A percentile compares a stretch with the other conserved stretches of the same genome.
Conservation (phyloP, 129 eudicot genomes). For the Saussurea involucrata region DNA sequence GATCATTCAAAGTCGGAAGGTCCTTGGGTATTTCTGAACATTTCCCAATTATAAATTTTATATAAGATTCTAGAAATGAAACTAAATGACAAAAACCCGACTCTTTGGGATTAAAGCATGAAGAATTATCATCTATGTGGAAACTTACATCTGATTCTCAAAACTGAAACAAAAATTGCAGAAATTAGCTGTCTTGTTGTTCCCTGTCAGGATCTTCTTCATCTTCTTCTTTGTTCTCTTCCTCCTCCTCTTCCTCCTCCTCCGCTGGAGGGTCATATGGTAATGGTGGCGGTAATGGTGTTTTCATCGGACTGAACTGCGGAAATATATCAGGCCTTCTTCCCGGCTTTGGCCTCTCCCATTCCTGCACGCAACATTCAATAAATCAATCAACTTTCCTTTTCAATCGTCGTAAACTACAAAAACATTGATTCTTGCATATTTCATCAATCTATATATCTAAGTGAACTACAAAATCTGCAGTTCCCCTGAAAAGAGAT, state of each 20-base stretch:
- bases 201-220: slow-evolving; percentile 38
- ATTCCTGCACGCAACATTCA: slow-evolving; percentile 52
- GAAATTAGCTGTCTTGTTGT: slow-evolving; percentile 20
- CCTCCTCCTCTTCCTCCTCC: slow-evolving; percentile 58
- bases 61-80: too few relatives aligned
- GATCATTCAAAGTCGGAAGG: too few relatives aligned
- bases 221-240: slow-evolving; percentile 42
- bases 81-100: background rate
- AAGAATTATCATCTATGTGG: background rate
- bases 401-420: too few relatives aligned
- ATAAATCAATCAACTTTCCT: background rate
- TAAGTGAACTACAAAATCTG: too few relatives aligned
- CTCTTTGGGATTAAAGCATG: background rate
- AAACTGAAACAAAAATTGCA: slow-evolving; percentile 18
- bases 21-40: too few relatives aligned
- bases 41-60: too few relatives aligned
- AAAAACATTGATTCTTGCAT: background rate
- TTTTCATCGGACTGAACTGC: slow-evolving; percentile 85
- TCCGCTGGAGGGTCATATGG: slow-evolving; percentile 62
- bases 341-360: slow-evolving; percentile 77
- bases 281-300: slow-evolving; percentile 79
- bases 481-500: too few relatives aligned
- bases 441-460: too few relatives aligned
- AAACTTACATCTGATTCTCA: background rate
- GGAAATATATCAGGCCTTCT: slow-evolving; percentile 88